phyloP scores from a whole-genome alignment of 192 early-diverging fungal species.

The Coemansia sp. region DNA sequence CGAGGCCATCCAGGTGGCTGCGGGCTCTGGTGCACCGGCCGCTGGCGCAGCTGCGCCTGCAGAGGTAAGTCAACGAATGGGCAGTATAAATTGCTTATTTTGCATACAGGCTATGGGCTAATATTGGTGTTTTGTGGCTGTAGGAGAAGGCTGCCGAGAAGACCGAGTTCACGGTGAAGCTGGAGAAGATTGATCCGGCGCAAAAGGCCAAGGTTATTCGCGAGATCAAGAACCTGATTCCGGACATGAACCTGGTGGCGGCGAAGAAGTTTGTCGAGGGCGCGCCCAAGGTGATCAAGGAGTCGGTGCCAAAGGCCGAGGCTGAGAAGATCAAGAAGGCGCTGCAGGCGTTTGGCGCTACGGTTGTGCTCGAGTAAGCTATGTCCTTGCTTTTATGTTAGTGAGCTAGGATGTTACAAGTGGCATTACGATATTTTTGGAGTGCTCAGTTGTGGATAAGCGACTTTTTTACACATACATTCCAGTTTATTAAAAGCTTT shows the following conservation, averaged over 20 bases:
- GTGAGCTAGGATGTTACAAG: neutral
- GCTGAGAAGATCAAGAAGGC: constrained; percentile 97
- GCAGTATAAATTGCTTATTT: neutral
- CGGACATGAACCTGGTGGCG: constrained; percentile 93
- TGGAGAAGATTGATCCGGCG: constrained; percentile 91
- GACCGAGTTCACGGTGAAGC: constrained; percentile 93
- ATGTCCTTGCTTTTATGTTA: neutral
- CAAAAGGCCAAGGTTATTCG: constrained; percentile 97
- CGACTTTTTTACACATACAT: too few relatives aligned
- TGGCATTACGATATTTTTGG: too few relatives aligned
- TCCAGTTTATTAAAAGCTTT: neutral
- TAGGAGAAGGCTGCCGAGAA: constrained; percentile 90
- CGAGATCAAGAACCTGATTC: constrained; percentile 93
- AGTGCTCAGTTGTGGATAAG: too few relatives aligned
- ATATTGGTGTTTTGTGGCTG: constrained; percentile 24
- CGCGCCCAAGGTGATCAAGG: constrained; percentile 94
- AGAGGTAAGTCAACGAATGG: constrained; percentile 44
- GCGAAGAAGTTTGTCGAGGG: constrained; percentile 99
- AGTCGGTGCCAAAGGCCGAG: constrained; percentile 86
- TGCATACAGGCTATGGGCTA: neutral
- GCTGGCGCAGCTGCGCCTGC: constrained; percentile 68
- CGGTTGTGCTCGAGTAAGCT: constrained; percentile 82
- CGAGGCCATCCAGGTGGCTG: constrained; percentile 83
- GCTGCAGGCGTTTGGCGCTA: constrained; percentile 90
- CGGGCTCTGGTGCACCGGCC: constrained; percentile 63